These are phyloP conservation scores for Selaginella moellendorffii DNA, from an alignment of 75 land plant species.

Conservation along the genomic window DNA sequence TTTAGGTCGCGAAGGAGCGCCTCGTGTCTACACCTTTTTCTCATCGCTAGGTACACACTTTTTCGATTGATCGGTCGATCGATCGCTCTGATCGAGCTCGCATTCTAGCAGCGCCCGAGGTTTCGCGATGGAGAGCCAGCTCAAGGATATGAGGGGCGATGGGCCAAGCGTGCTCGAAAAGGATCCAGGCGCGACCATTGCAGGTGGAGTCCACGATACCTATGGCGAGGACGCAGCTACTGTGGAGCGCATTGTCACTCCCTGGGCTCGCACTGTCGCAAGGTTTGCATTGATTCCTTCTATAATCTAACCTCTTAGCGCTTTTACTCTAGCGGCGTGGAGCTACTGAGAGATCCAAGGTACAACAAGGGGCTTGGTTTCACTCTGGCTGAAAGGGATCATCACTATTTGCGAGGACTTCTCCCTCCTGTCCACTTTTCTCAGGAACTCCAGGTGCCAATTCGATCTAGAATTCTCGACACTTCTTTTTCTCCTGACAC, in stretches of 20 bases:
- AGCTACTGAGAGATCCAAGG: conserved; percentile 68
- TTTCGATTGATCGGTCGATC: no score
- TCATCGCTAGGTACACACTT: no score
- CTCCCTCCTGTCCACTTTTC: conserved; percentile 49
- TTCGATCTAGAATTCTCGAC: no score
- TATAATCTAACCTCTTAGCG: no score
- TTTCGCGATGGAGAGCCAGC: conserved; percentile 26
- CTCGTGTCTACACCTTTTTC: conserved; percentile 71
- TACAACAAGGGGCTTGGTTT: conserved; percentile 90
- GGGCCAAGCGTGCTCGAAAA: conserved; percentile 24
- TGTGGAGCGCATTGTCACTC: conserved; percentile 62
- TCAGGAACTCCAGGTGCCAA: conserved; percentile 81
- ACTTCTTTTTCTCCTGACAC: neutral
- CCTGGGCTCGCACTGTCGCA: conserved; percentile 74
- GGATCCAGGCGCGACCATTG: conserved; percentile 29
- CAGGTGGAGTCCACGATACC: conserved; percentile 60
- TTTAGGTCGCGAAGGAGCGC: conserved; percentile 58
- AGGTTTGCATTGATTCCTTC: no score
- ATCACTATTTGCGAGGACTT: conserved; percentile 77
- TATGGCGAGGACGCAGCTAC: conserved; percentile 83
- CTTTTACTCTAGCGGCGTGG: conserved; percentile 40
- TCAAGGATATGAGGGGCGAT: conserved; percentile 22
- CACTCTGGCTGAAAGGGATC: conserved; percentile 68
- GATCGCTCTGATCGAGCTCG: no score
- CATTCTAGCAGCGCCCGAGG: conserved; percentile 57